Conservation (phyloP, 225 moss, liverwort and hornwort species). For the Bryum argenteum region DNA sequence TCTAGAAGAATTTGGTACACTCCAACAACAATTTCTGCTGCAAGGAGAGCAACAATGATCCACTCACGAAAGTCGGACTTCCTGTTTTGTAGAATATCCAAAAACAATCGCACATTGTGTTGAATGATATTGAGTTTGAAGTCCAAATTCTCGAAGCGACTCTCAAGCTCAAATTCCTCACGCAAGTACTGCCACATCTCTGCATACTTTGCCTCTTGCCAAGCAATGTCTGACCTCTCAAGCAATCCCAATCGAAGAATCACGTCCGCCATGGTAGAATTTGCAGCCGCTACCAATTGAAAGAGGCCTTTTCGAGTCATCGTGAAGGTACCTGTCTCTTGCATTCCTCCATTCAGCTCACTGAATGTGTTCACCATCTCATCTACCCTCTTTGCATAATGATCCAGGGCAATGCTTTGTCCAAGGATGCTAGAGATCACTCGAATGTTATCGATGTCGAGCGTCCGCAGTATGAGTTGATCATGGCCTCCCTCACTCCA, state of each 20-base stretch:
- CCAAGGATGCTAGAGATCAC: constrained; percentile 91
- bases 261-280: constrained; percentile 87
- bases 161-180: constrained; percentile 82
- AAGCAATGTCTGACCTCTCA: constrained; percentile 81
- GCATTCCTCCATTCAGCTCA: constrained; percentile 89
- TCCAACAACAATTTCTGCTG: constrained; percentile 86
- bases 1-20: constrained; percentile 79
- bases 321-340: constrained; percentile 91
- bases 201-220: constrained; percentile 83
- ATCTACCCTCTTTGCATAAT: constrained; percentile 92
- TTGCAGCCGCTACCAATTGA: constrained; percentile 82
- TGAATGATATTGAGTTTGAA: constrained; percentile 86
- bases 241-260: constrained; percentile 82
- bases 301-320: constrained; percentile 89
- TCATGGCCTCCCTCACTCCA: constrained; percentile 94
- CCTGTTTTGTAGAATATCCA: constrained; percentile 88
- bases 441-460: constrained; percentile 81
- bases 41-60: constrained; percentile 91
- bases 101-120: constrained; percentile 89
- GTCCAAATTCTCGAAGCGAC: constrained; percentile 78
- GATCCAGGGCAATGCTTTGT: constrained; percentile 89
- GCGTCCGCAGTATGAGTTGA: constrained; percentile 80
- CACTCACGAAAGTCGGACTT: constrained; percentile 89
- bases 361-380: constrained; percentile 97
- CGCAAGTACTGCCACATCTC: constrained; percentile 84